These are phyloP conservation scores for Colletotrichum camelliae DNA, from an alignment of 2,329 filamentous ascomycete genomes.

Conservation along the genomic window DNA sequence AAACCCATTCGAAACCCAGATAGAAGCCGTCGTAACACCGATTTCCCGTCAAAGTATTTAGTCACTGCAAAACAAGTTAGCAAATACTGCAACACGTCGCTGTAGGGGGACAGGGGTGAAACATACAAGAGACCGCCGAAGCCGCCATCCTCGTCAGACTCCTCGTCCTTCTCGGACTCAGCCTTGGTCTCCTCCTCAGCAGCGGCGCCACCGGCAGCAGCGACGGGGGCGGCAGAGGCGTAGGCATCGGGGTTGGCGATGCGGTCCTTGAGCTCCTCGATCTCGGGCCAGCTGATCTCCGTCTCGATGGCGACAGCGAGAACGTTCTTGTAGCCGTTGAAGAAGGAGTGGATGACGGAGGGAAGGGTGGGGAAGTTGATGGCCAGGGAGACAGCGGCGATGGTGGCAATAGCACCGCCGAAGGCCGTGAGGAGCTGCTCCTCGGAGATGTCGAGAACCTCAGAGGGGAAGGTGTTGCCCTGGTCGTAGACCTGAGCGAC, in stretches of 20 bases:
- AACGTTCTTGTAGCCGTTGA: conserved; percentile 99
- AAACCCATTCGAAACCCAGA: conserved; percentile 49
- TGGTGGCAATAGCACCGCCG: conserved; percentile 80
- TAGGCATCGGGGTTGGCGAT: conserved; percentile 99
- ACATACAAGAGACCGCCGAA: conserved; percentile 83
- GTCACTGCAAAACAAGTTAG: conserved; percentile 54
- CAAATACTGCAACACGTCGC: not conserved
- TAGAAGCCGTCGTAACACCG: conserved; percentile 42
- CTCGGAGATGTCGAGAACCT: conserved; percentile 92
- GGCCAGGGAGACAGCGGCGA: conserved; percentile 90
- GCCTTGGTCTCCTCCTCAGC: conserved; percentile 66
- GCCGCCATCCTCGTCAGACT: conserved; percentile 70
- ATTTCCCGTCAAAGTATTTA: conserved; percentile 54
- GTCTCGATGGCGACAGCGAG: conserved; percentile 89
- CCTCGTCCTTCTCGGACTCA: conserved; percentile 72
- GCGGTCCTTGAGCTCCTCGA: conserved; percentile 98
- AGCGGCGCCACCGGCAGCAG: conserved; percentile 61
- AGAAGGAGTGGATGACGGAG: conserved; percentile 92
- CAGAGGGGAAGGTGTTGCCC: conserved; percentile 87
- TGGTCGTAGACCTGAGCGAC: conserved; percentile 96
- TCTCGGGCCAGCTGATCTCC: conserved; percentile 93
- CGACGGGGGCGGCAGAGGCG: conserved; percentile 76
- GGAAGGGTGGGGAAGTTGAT: conserved; percentile 95
- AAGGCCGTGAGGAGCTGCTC: conserved; percentile 89
- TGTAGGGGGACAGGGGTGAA: not conserved